Conservation (phyloP, 1,284 basidiomycete genomes). For the Cutaneotrichosporon dermatis region DNA sequence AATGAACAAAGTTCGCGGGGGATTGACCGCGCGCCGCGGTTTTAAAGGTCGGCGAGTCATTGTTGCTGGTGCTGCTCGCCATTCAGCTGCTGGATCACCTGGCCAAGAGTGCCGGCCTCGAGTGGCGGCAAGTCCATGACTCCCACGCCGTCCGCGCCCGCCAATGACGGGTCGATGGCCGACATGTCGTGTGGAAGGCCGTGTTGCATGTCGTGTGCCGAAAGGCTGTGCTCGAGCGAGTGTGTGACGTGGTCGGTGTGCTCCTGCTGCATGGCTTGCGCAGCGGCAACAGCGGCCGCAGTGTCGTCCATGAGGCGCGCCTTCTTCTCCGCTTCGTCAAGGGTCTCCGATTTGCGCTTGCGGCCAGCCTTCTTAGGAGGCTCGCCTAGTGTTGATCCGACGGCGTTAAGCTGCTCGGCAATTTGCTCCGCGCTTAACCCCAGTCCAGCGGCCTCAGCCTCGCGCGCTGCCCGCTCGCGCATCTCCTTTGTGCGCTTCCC, state of each 20-base stretch:
- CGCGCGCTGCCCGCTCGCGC: slow-evolving; percentile 37
- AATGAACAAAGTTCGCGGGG: neutral
- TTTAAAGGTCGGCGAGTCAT: slow-evolving; percentile 2
- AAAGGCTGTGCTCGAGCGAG: slow-evolving; percentile 3
- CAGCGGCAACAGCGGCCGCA: slow-evolving; percentile 15
- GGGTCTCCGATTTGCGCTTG: slow-evolving; percentile 19
- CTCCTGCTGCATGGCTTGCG: slow-evolving; percentile 2
- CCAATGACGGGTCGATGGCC: slow-evolving; percentile 29
- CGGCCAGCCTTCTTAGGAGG: slow-evolving; percentile 15
- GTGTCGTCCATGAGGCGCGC: slow-evolving; percentile 12
- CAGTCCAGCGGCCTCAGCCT: slow-evolving; percentile 34
- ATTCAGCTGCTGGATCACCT: slow-evolving; percentile 24
- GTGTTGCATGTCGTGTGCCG: neutral
- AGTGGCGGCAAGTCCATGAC: slow-evolving; percentile 17
- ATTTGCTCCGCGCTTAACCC: slow-evolving; percentile 12
- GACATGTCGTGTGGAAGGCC: neutral
- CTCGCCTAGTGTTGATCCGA: slow-evolving; percentile 8
- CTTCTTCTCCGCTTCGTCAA: slow-evolving; percentile 19
- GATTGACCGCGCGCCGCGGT: neutral
- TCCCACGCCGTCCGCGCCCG: slow-evolving; percentile 4
- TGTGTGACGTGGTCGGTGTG: slow-evolving; percentile 9
- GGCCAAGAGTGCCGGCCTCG: slow-evolving; percentile 17
- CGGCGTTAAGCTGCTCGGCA: slow-evolving; percentile 13
- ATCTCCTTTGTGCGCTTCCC: slow-evolving; percentile 50
- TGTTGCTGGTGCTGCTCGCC: slow-evolving; percentile 12